These are phyloP conservation scores for Eutrema heterophyllum DNA, from an alignment of 345 rosid genomes.

Conservation along the genomic window DNA sequence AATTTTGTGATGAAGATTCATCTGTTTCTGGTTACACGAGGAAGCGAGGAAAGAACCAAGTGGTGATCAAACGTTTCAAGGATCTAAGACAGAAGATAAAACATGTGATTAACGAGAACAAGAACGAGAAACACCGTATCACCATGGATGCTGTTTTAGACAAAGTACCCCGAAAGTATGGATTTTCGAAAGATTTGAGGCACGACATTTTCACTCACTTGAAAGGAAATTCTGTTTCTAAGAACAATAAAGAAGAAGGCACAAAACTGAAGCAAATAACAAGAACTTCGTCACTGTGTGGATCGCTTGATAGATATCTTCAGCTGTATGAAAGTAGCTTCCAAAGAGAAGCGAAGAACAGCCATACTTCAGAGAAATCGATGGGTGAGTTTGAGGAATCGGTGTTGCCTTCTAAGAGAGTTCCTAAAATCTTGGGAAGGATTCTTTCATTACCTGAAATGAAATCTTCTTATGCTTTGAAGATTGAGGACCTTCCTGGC, in stretches of 20 bases:
- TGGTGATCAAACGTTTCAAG: conserved; percentile 52
- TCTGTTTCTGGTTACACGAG: conserved; percentile 34
- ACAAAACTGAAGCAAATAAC: conserved; percentile 23
- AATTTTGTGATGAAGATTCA: conserved; percentile 25
- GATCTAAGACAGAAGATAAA: conserved; percentile 63
- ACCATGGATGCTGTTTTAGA: conserved; percentile 79
- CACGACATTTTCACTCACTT: conserved; percentile 32
- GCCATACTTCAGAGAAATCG: conserved; percentile 23
- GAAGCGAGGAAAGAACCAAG: conserved; percentile 36
- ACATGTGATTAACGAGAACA: conserved; percentile 52
- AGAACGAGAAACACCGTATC: conserved; percentile 61
- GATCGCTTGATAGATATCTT: conserved; percentile 57
- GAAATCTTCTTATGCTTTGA: conserved; percentile 26
- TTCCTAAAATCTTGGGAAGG: conserved; percentile 44
- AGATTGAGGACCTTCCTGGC: conserved; percentile 24
- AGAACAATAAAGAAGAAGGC: conserved; percentile 23
- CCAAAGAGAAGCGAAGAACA: conserved; percentile 43
- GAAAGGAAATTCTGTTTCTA: conserved; percentile 19
- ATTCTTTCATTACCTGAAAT: conserved; percentile 64
- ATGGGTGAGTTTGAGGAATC: conserved; percentile 33
- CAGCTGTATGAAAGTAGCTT: conserved; percentile 53
- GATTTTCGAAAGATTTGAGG: conserved; percentile 51
- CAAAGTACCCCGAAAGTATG: conserved; percentile 61
- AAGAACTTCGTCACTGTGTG: conserved; percentile 54
- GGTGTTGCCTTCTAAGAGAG: neutral